These are phyloP conservation scores for Amanita fuliginea DNA, from an alignment of 768 basidiomycete species.

Conservation along the genomic window DNA sequence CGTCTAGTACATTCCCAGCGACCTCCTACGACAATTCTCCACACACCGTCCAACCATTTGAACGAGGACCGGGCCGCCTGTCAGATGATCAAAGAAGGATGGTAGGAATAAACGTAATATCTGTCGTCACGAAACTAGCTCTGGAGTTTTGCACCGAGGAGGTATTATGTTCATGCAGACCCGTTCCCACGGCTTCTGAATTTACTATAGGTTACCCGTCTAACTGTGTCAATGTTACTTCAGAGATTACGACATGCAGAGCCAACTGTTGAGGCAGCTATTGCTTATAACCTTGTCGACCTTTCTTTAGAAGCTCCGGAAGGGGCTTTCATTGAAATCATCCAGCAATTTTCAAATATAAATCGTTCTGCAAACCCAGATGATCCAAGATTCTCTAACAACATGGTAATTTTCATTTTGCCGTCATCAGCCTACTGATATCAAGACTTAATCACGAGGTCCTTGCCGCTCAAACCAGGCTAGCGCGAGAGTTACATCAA, in stretches of 20 bases:
- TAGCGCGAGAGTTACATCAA: conserved; percentile 68
- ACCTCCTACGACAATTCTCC: background rate
- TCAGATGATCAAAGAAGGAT: conserved; percentile 80
- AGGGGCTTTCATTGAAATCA: conserved; percentile 72
- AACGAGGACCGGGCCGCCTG: conserved; percentile 51
- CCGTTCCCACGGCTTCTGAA: background rate
- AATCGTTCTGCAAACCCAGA: conserved; percentile 83
- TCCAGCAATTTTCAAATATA: conserved; percentile 73
- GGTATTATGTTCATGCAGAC: conserved; percentile 23
- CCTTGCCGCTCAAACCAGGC: conserved; percentile 80
- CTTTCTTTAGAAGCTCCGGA: conserved; percentile 73
- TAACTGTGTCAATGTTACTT: conserved; percentile 88
- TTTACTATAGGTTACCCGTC: conserved; percentile 53
- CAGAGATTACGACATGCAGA: conserved; percentile 82
- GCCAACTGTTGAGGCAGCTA: conserved; percentile 81
- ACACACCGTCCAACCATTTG: conserved; percentile 35
- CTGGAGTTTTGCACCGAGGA: conserved; percentile 83
- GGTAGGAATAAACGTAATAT: conserved; percentile 84
- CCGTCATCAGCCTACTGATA: background rate
- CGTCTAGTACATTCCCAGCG: conserved; percentile 14
- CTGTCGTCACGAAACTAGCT: conserved; percentile 79
- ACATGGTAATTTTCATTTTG: conserved; percentile 44
- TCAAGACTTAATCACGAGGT: conserved; percentile 32
- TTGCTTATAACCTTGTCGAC: conserved; percentile 86
- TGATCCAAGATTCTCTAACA: conserved; percentile 81